A percentile compares a stretch with the other conserved stretches of the same genome.
phyloP scores from a whole-genome alignment of 768 basidiomycete species.

The Boletus edulis region DNA sequence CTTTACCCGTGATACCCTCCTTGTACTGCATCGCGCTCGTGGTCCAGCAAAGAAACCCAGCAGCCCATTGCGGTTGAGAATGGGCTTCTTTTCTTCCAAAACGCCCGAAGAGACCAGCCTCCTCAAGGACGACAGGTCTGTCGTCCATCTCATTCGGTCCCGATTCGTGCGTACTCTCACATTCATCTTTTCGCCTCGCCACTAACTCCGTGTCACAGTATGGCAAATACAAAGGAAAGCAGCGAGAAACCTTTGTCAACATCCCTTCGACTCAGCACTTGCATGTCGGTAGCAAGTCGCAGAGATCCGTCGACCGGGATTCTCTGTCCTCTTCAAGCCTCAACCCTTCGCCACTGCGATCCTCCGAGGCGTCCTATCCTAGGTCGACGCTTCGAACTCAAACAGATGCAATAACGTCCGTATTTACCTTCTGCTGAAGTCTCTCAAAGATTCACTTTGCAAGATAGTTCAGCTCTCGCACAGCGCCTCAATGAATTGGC shows the following conservation, averaged over 20 bases:
- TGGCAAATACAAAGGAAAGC: constrained; percentile 58
- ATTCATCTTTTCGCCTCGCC: constrained; percentile 11
- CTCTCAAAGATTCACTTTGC: constrained; percentile 12
- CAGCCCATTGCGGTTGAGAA: constrained; percentile 4
- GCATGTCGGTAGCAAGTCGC: constrained; percentile 18
- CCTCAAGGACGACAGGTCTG: constrained; percentile 41
- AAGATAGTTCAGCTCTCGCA: constrained; percentile 65
- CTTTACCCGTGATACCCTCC: constrained; percentile 8
- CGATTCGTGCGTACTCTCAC: constrained; percentile 49
- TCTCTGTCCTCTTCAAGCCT: constrained; percentile 11
- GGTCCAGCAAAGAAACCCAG: neutral
- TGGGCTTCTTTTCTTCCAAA: constrained; percentile 35
- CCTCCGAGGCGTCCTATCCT: constrained; percentile 22
- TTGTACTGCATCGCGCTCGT: neutral
- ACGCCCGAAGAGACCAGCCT: constrained; percentile 14
- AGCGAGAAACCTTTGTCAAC: constrained; percentile 40
- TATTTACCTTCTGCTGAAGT: constrained; percentile 16
- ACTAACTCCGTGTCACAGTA: constrained; percentile 37
- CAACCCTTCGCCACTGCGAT: constrained; percentile 20
- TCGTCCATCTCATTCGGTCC: constrained; percentile 57
- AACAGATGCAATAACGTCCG: constrained; percentile 58
- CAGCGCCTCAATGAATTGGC: constrained; percentile 81
- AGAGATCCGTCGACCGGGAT: constrained; percentile 19
- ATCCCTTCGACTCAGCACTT: constrained; percentile 33
- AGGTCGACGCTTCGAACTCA: constrained; percentile 26